phyloP scores from a whole-genome alignment of 345 rosid species.

The Passiflora organensis region DNA sequence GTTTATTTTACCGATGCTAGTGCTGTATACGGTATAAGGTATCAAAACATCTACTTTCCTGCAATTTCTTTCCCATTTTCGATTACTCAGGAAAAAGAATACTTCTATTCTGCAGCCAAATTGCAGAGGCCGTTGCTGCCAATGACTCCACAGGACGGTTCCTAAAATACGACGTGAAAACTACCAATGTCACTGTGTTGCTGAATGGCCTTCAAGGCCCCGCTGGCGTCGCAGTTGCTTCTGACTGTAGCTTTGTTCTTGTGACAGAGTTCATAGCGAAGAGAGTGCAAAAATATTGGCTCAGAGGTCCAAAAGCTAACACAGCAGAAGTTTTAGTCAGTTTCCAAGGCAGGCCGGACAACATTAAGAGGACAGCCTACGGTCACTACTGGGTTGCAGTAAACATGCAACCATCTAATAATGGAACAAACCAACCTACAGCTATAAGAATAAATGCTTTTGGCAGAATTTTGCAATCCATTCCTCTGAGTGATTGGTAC shows the following conservation, averaged over 20 bases:
- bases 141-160: conserved; percentile 4
- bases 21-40: conserved; percentile 3
- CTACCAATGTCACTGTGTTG: background rate
- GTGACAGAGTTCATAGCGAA: background rate
- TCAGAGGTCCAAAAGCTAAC: conserved; percentile 7
- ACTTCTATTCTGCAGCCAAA: background rate
- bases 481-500: background rate
- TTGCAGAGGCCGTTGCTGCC: background rate
- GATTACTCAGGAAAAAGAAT: background rate
- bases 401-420: background rate
- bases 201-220: background rate
- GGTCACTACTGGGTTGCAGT: conserved; percentile 15
- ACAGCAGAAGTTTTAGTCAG: background rate
- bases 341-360: conserved; percentile 8
- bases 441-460: background rate
- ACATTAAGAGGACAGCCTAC: background rate
- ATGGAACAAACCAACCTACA: background rate
- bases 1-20: conserved; percentile 17
- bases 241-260: background rate
- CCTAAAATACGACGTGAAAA: conserved; percentile 2
- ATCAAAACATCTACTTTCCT: background rate
- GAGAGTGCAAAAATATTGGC: conserved; percentile 10
- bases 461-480: background rate
- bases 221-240: conserved; percentile 2
- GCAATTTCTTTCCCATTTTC: background rate